phyloP scores from a whole-genome alignment of 495 filamentous ascomycete genomes.

The Daldinia decipiens region DNA sequence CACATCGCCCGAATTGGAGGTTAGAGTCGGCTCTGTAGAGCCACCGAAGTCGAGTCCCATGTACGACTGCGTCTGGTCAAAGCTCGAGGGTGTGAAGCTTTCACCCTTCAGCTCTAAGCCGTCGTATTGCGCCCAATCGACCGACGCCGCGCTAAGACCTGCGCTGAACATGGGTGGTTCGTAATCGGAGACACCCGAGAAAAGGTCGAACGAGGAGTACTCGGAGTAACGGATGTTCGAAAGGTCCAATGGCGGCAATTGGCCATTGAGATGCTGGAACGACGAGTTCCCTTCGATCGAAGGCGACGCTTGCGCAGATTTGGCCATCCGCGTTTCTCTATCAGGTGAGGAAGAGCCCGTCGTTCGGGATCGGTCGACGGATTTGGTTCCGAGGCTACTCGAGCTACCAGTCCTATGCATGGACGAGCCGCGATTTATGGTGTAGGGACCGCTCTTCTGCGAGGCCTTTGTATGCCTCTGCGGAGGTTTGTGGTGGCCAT shows the following conservation, averaged over 20 bases:
- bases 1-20: conserved; percentile 79
- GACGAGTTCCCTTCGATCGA: conserved; percentile 64
- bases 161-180: conserved; percentile 75
- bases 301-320: conserved; percentile 79
- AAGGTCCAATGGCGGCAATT: conserved; percentile 73
- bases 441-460: conserved; percentile 87
- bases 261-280: conserved; percentile 68
- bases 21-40: conserved; percentile 65
- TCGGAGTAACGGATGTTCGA: conserved; percentile 63
- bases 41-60: conserved; percentile 69
- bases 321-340: conserved; percentile 64
- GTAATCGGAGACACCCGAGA: conserved; percentile 65
- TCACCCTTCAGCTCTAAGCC: conserved; percentile 65
- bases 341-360: conserved; percentile 57
- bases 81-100: conserved; percentile 69
- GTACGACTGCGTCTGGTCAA: conserved; percentile 75
- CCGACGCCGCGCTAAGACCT: conserved; percentile 68
- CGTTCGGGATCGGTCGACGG: conserved; percentile 67
- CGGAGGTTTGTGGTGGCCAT: conserved; percentile 92
- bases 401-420: conserved; percentile 66
- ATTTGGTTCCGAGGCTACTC: conserved; percentile 68
- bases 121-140: conserved; percentile 81
- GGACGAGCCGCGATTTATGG: conserved; percentile 76
- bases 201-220: conserved; percentile 64
- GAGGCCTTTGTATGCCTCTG: conserved; percentile 89